These are phyloP conservation scores for Rhizoclosmatium globosum DNA, from an alignment of 192 early-diverging fungal species.

Conservation along the genomic window DNA sequence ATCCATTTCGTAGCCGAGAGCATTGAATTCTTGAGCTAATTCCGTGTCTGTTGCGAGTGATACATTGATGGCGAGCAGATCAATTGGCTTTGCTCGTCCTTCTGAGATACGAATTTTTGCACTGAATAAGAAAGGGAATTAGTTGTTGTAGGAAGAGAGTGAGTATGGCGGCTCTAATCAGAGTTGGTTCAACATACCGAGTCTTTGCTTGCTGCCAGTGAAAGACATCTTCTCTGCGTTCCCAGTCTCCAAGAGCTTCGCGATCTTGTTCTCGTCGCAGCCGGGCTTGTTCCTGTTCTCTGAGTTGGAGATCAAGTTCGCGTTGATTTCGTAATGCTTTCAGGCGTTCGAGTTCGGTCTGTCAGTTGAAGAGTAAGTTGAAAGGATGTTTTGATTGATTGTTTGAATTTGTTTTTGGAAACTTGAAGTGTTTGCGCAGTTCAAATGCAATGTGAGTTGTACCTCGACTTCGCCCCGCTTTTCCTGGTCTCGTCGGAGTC, in stretches of 20 bases:
- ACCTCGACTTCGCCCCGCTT: conserved; percentile 65
- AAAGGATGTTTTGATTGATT: background rate
- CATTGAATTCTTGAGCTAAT: conserved; percentile 74
- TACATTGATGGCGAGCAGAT: conserved; percentile 91
- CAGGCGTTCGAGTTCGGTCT: conserved; percentile 82
- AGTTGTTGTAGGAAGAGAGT: background rate
- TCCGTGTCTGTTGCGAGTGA: conserved; percentile 74
- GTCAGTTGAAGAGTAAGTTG: conserved; percentile 13
- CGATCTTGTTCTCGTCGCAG: conserved; percentile 86
- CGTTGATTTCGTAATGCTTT: conserved; percentile 81
- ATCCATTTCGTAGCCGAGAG: conserved; percentile 82
- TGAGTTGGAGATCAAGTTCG: conserved; percentile 79
- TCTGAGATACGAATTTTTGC: conserved; percentile 94
- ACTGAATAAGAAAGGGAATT: background rate
- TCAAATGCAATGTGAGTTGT: background rate
- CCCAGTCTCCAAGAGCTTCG: conserved; percentile 95
- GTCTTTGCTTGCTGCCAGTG: conserved; percentile 90
- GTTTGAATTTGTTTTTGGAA: too few relatives aligned
- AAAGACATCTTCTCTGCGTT: conserved; percentile 91
- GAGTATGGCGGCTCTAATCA: background rate
- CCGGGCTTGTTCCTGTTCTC: conserved; percentile 79
- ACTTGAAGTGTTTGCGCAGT: background rate
- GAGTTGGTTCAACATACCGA: conserved; percentile 40
- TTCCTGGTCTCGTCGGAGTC: conserved; percentile 60
- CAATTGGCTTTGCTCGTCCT: conserved; percentile 88